A percentile compares a stretch with the other conserved stretches of the same genome.
phyloP scores from a whole-genome alignment of 495 filamentous ascomycete genomes.

The Aspergillus hancockii region DNA sequence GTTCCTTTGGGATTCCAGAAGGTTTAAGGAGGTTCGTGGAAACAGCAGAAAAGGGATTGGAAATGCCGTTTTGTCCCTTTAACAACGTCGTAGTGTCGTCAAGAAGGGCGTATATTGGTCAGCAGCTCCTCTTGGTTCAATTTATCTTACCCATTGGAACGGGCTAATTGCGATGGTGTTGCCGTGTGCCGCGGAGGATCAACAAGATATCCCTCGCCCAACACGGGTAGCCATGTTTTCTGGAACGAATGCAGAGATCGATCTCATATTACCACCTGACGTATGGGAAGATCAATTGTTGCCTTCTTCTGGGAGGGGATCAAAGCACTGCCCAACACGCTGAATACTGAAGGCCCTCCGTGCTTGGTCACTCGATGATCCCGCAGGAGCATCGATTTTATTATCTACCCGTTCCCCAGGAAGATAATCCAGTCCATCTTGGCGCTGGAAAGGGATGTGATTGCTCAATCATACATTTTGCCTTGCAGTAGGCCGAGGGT shows the following conservation, averaged over 20 bases:
- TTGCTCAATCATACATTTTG: slow-evolving; percentile 11
- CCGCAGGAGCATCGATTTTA: not conserved
- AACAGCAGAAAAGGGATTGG: slow-evolving; percentile 6
- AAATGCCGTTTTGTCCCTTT: not conserved
- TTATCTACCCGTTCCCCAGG: slow-evolving; percentile 4
- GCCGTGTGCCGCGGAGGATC: slow-evolving; percentile 14
- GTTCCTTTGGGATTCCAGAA: slow-evolving; percentile 24
- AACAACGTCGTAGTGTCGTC: not conserved
- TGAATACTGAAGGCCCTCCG: slow-evolving; percentile 1
- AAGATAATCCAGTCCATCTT: slow-evolving; percentile 4
- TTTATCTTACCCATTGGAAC: slow-evolving; percentile 8
- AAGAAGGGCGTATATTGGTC: slow-evolving; percentile 1
- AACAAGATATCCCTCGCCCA: slow-evolving; percentile 15
- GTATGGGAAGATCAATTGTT: not conserved
- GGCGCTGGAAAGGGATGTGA: slow-evolving; percentile 10
- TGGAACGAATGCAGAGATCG: slow-evolving; percentile 14
- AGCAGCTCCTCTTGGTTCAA: not conserved
- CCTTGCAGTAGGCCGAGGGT: slow-evolving; percentile 20
- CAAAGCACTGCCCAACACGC: not conserved
- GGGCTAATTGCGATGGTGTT: slow-evolving; percentile 9
- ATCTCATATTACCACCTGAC: slow-evolving; percentile 1
- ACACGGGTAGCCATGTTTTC: slow-evolving; percentile 19
- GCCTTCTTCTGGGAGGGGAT: slow-evolving; percentile 1
- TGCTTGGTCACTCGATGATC: not conserved
- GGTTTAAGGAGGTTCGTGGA: slow-evolving; percentile 20